Evolutionary conservation across 805 yeast species (phyloP).

Genomic region (Blastobotrys americana): DNA sequence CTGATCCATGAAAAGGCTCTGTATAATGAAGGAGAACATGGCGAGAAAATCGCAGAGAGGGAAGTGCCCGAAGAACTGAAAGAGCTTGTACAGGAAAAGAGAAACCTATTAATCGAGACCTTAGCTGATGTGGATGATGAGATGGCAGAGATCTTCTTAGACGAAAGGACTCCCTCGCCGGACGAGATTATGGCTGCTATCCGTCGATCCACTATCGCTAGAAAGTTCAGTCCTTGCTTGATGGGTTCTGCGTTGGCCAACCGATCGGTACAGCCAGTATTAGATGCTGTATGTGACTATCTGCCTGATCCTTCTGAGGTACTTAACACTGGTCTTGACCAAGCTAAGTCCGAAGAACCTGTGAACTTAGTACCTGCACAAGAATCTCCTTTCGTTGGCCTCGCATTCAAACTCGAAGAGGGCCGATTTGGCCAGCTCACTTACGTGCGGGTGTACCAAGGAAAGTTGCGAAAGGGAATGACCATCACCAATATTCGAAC

Average conservation of each 20-base stretch:
- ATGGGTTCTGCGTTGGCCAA: slow-evolving; percentile 99
- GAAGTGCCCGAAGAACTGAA: slow-evolving; percentile 73
- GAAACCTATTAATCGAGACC: slow-evolving; percentile 79
- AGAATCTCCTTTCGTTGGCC: slow-evolving; percentile 78
- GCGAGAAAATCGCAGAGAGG: slow-evolving; percentile 62
- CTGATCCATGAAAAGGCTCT: slow-evolving; percentile 80
- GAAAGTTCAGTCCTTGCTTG: slow-evolving; percentile 96
- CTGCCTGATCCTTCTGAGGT: slow-evolving; percentile 94
- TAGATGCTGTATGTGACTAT: slow-evolving; percentile 93
- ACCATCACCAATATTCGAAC: slow-evolving; percentile 83
- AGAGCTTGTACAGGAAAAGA: slow-evolving; percentile 83
- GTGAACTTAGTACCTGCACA: slow-evolving; percentile 69
- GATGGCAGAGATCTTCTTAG: slow-evolving; percentile 86
- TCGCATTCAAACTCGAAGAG: slow-evolving; percentile 98
- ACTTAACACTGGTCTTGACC: slow-evolving; percentile 80
- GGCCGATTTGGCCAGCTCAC: slow-evolving; percentile 98
- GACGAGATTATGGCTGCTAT: slow-evolving; percentile 84
- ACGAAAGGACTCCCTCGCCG: slow-evolving; percentile 78
- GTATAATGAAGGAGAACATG: slow-evolving; percentile 85
- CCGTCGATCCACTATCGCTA: slow-evolving; percentile 89
- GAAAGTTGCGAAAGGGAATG: slow-evolving; percentile 83
- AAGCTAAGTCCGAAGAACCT: slow-evolving; percentile 53
- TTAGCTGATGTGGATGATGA: slow-evolving; percentile 98
- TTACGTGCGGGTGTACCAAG: slow-evolving; percentile 94
- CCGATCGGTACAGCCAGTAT: slow-evolving; percentile 89